Conservation (phyloP, 768 basidiomycete species). For the Leccinum boreale region DNA sequence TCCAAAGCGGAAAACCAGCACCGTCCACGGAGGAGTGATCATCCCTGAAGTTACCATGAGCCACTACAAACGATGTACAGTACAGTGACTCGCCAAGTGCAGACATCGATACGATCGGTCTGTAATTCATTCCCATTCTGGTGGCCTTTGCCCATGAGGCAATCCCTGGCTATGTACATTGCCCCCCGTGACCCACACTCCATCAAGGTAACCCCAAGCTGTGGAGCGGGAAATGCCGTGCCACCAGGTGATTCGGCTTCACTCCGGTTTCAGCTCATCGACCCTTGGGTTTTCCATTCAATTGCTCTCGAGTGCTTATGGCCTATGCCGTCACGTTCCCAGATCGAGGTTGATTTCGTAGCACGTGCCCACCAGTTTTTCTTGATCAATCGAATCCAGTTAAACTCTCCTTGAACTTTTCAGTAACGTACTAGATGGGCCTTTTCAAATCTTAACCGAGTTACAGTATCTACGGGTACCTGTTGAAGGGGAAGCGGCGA, state of each 20-base stretch:
- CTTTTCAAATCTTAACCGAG: not conserved
- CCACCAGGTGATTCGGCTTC: not conserved
- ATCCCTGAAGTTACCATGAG: not conserved
- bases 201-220: not conserved
- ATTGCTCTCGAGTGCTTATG: not conserved
- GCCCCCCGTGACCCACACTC: too few species aligned
- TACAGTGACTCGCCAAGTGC: not conserved
- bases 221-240: not conserved
- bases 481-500: not conserved
- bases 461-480: not conserved
- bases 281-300: not conserved
- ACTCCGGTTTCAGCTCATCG: not conserved
- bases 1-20: not conserved
- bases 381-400: not conserved
- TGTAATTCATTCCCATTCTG: not conserved
- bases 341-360: not conserved
- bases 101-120: not conserved
- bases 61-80: not conserved
- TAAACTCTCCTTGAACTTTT: not conserved
- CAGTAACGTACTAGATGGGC: not conserved
- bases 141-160: not conserved
- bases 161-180: too few species aligned
- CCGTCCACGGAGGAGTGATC: not conserved
- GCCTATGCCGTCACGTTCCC: not conserved
- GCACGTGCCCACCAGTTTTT: not conserved